Conservation (phyloP, 345 rosid species). For the Syzygium jambos region DNA sequence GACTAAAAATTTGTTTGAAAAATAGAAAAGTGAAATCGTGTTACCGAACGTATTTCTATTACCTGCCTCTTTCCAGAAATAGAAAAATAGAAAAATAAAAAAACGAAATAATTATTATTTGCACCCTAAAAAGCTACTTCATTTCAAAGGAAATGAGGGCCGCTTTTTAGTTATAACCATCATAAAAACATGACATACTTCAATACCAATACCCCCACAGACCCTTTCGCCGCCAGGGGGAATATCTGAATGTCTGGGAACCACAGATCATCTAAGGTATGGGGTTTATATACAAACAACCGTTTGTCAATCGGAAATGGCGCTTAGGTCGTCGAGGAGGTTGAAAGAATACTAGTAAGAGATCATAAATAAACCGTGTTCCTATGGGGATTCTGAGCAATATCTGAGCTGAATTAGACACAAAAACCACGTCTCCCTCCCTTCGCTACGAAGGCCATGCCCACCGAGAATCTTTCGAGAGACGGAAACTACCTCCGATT, state of each 20-base stretch:
- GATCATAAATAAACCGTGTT: not conserved
- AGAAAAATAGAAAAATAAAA: too few relatives aligned
- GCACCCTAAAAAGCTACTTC: too few relatives aligned
- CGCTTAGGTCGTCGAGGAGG: not conserved
- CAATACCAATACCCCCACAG: not conserved
- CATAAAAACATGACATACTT: not conserved
- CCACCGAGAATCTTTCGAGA: not conserved
- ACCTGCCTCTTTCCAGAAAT: too few relatives aligned
- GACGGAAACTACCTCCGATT: not conserved
- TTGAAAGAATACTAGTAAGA: not conserved
- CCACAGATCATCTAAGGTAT: not conserved
- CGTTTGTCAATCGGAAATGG: not conserved
- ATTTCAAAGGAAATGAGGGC: not conserved
- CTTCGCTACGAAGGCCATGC: not conserved
- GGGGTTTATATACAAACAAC: not conserved
- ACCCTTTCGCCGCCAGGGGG: not conserved
- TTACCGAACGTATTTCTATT: too few relatives aligned
- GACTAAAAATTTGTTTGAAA: too few relatives aligned
- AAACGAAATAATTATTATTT: too few relatives aligned
- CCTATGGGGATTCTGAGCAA: not conserved
- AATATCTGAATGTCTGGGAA: not conserved
- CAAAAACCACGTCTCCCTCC: not conserved
- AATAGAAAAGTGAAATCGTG: too few relatives aligned
- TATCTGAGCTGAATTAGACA: not conserved
- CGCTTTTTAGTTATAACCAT: not conserved